Evolutionary conservation across 2,329 filamentous ascomycete species (phyloP).

Genomic region (Bertia moriformis): DNA sequence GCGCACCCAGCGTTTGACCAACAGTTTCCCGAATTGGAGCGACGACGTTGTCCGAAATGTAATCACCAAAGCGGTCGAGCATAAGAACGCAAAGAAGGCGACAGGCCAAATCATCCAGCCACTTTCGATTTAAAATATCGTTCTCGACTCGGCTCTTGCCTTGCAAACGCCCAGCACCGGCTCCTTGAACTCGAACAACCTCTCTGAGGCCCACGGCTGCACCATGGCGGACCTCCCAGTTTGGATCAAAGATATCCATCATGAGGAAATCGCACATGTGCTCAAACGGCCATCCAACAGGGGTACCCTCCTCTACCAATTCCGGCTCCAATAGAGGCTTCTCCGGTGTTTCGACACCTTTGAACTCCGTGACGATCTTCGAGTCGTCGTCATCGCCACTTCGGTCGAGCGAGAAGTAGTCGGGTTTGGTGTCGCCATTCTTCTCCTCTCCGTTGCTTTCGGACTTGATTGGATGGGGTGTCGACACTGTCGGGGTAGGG

Average conservation of each 20-base stretch:
- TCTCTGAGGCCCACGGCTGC: slow-evolving; percentile 91
- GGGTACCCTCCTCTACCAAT: slow-evolving; percentile 61
- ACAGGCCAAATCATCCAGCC: slow-evolving; percentile 91
- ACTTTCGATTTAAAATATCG: slow-evolving; percentile 62
- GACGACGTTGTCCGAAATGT: slow-evolving; percentile 92
- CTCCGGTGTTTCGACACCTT: slow-evolving; percentile 73
- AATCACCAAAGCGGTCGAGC: slow-evolving; percentile 93
- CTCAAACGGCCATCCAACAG: slow-evolving; percentile 85
- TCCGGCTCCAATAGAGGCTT: slow-evolving; percentile 52
- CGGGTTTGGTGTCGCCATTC: slow-evolving; percentile 51
- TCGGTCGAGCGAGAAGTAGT: slow-evolving; percentile 85
- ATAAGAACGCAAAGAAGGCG: slow-evolving; percentile 91
- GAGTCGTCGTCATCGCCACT: slow-evolving; percentile 72
- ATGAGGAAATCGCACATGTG: slow-evolving; percentile 86
- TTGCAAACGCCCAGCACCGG: slow-evolving; percentile 65
- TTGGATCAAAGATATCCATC: slow-evolving; percentile 80
- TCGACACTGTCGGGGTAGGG: slow-evolving; percentile 46
- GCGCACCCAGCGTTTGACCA: slow-evolving; percentile 80
- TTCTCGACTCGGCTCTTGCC: slow-evolving; percentile 64
- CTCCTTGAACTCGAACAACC: slow-evolving; percentile 79
- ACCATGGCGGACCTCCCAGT: slow-evolving; percentile 92
- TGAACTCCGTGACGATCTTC: slow-evolving; percentile 91
- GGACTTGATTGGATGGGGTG: slow-evolving; percentile 43
- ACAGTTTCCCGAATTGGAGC: slow-evolving; percentile 92
- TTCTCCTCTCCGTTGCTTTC: slow-evolving; percentile 31